Evolutionary conservation across 768 basidiomycete species (phyloP).

Genomic region (Scleroderma bovista): DNA sequence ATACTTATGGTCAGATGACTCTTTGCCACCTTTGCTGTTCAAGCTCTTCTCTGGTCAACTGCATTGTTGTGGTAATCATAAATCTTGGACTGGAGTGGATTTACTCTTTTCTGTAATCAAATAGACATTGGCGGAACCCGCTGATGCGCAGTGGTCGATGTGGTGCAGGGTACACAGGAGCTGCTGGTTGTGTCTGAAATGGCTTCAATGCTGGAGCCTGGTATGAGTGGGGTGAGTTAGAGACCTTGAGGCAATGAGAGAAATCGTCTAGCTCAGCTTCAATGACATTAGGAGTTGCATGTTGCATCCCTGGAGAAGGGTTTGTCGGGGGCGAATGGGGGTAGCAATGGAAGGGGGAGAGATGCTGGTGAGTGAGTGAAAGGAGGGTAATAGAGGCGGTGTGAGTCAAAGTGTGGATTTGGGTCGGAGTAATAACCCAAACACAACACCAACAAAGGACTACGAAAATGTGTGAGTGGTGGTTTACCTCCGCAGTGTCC

Average conservation of each 20-base stretch:
- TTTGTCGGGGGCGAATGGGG: conserved; percentile 20
- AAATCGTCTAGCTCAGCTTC: conserved; percentile 72
- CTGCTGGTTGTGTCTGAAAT: conserved; percentile 54
- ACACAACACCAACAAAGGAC: too few species aligned
- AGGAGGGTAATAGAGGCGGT: too few species aligned
- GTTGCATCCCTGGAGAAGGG: conserved; percentile 33
- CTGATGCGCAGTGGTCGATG: conserved; percentile 28
- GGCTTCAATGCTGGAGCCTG: conserved; percentile 38
- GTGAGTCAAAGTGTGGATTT: too few species aligned
- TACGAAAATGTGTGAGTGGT: too few species aligned
- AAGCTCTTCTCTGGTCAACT: conserved; percentile 47
- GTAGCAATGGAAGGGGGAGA: conserved; percentile 17
- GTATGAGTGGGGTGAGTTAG: conserved; percentile 40
- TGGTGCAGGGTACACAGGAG: conserved; percentile 36
- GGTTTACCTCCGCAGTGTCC: too few species aligned
- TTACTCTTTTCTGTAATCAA: conserved; percentile 89
- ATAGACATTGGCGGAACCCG: conserved; percentile 53
- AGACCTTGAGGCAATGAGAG: conserved; percentile 64
- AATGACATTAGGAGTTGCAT: conserved; percentile 28
- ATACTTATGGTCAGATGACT: conserved; percentile 80
- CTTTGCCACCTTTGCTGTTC: conserved; percentile 76
- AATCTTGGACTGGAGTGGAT: conserved; percentile 73
- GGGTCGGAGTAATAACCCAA: too few species aligned
- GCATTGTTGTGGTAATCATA: conserved; percentile 54
- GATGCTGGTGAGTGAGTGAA: conserved; percentile 28